Evolutionary conservation across 805 yeast genomes (phyloP).

Genomic region (Sugiyamaella valdiviana): DNA sequence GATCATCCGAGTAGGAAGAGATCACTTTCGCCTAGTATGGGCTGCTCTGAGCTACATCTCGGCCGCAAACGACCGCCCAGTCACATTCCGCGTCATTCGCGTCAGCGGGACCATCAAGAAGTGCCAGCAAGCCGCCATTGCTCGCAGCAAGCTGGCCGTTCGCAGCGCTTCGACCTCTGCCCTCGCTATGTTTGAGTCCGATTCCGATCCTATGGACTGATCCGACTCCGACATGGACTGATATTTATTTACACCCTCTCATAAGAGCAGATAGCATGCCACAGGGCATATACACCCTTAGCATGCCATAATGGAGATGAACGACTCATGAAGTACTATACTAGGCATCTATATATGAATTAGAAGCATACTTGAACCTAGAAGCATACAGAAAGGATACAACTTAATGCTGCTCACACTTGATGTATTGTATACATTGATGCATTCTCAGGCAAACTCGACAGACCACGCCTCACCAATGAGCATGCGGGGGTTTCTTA

Average conservation of each 20-base stretch:
- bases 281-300: no score
- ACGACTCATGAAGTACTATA: no score
- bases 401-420: not conserved
- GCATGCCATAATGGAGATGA: no score
- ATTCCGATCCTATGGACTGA: no score
- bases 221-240: no score
- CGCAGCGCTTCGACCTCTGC: not conserved
- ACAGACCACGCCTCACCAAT: slow-evolving; percentile 11
- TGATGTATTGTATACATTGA: not conserved
- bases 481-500: slow-evolving; percentile 13
- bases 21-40: slow-evolving; percentile 52
- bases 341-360: no score
- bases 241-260: no score
- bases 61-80: slow-evolving; percentile 42
- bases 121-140: slow-evolving; percentile 65
- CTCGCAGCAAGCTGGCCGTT: slow-evolving; percentile 27
- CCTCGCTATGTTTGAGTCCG: not conserved
- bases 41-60: slow-evolving; percentile 51
- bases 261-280: no score
- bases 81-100: slow-evolving; percentile 56
- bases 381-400: no score
- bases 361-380: no score
- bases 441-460: not conserved
- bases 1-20: slow-evolving; percentile 69
- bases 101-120: slow-evolving; percentile 85